phyloP scores from a whole-genome alignment of 352 stramenopile genomes.

The Pythium monospermum region DNA sequence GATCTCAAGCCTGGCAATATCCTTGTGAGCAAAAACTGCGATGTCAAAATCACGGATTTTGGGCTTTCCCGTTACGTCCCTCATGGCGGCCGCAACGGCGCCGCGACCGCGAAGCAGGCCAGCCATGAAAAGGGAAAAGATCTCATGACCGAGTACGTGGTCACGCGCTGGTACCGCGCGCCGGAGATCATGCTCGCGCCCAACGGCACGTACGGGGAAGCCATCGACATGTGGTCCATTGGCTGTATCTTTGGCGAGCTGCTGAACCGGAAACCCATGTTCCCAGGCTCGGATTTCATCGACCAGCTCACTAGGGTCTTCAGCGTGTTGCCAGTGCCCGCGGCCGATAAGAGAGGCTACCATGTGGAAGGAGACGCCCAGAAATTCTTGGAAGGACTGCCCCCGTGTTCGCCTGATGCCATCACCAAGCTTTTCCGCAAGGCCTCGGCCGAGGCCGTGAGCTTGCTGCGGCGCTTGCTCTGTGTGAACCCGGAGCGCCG shows the following conservation, averaged over 20 bases:
- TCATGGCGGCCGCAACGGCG: constrained; percentile 18
- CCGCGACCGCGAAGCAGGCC: constrained; percentile 7
- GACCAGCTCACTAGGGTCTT: constrained; percentile 79
- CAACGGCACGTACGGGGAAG: constrained; percentile 69
- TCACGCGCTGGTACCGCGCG: constrained; percentile 79
- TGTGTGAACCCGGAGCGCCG: constrained; percentile 90
- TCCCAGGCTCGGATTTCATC: constrained; percentile 74
- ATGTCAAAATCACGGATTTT: constrained; percentile 86
- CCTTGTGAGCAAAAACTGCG: constrained; percentile 81
- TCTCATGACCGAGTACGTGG: constrained; percentile 84
- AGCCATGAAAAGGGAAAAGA: constrained; percentile 49
- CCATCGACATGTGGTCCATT: constrained; percentile 86
- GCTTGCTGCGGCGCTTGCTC: constrained; percentile 57
- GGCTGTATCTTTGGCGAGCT: constrained; percentile 94
- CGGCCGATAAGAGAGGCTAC: constrained; percentile 73
- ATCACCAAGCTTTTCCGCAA: constrained; percentile 64
- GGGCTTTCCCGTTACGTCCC: constrained; percentile 71
- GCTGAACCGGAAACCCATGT: constrained; percentile 70
- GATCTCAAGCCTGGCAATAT: constrained; percentile 84
- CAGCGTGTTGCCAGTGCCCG: constrained; percentile 57
- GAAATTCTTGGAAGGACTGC: constrained; percentile 70
- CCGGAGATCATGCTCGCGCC: constrained; percentile 85
- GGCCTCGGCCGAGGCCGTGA: constrained; percentile 63
- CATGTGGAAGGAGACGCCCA: constrained; percentile 67
- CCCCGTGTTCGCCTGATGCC: constrained; percentile 62